Conservation (phyloP, 2,329 filamentous ascomycete genomes). For the Periconia macrospinosa region DNA sequence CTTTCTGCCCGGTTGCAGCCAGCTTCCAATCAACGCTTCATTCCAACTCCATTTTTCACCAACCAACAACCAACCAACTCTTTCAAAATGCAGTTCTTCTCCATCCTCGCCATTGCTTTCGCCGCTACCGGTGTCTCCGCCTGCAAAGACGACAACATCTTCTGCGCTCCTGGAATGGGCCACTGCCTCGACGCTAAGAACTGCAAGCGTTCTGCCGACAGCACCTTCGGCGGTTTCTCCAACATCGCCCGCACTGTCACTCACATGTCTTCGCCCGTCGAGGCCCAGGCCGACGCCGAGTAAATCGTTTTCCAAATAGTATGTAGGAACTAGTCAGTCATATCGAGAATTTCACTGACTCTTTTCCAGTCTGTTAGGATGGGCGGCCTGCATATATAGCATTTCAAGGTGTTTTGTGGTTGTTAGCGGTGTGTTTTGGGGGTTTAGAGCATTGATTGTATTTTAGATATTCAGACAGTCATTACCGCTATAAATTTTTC, state of each 20-base stretch:
- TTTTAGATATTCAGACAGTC: neutral
- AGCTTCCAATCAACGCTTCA: neutral
- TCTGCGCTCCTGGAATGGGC: slow-evolving; percentile 5
- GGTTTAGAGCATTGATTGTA: neutral
- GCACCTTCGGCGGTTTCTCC: neutral
- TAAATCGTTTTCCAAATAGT: neutral
- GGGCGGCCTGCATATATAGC: neutral
- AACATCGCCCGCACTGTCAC: slow-evolving; percentile 1
- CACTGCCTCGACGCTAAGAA: too few relatives aligned
- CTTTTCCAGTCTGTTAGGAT: neutral
- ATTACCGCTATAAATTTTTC: neutral
- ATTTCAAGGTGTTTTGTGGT: neutral
- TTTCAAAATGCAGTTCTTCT: slow-evolving; percentile 7
- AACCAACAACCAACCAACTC: neutral
- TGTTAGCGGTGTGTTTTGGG: neutral
- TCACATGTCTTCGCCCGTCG: neutral
- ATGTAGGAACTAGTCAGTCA: neutral
- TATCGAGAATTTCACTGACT: neutral
- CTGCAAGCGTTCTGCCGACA: slow-evolving; percentile 1
- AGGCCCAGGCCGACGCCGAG: neutral
- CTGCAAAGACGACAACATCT: slow-evolving; percentile 4
- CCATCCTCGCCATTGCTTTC: slow-evolving; percentile 2
- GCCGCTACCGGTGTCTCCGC: neutral
- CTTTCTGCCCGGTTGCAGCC: neutral
- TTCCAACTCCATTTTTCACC: neutral